Evolutionary conservation across 208 protist species (phyloP), one percentile per base, ranked within the genome.

Genomic region (Tetramitus jugosus): DNA sequence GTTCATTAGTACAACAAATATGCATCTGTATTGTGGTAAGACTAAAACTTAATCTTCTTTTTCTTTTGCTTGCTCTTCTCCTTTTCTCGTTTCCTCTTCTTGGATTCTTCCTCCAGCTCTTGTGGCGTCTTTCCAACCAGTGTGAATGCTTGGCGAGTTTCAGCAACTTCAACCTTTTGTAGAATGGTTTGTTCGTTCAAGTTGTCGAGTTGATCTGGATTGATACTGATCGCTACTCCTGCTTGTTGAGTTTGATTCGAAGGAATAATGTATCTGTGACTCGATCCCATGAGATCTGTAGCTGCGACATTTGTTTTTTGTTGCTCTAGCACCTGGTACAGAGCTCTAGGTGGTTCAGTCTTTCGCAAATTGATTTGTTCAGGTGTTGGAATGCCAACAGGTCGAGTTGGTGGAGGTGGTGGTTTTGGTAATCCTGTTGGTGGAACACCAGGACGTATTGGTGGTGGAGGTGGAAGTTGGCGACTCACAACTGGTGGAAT

Each of bases 21-120:
- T n/a, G n/a, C n/a, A n/a, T n/a, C n/a, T n/a, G n/a, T n/a, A n/a
- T n/a, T n/a, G n/a, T n/a, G n/a, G n/a, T n/a, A n/a, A n/a, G n/a
- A 56, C 20, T 82, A 87, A 69, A 87, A 87, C 77, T 88, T 88
- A 75, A 88, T 85, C 76, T 88, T 86, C 84, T 86, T 86, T 75
- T 77, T 86, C 69, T 77, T 62, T 69, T 82, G n/a, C n/a, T n/a
- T 86, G 26, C 76, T 75, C 17, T 82, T 64, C 29, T 78, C 35
- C 26, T 52, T 35, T 56, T 82, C 52, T 20, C 60, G 13, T 33
- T 71, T 71, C 35, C 65, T 43, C 26, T 71, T 71, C n/a, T 71
- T 71, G n/a, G 29, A 23, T 37, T 71, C 65, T n/a, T 43, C 39
- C 1, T 43, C 17, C 3, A 37, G 3, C 49, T 31, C n/a, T 65